Percentiles rank a stretch among this genome's conserved stretches.
Evolutionary conservation across 352 stramenopile species (phyloP).

Genomic region (Phytophthora agathidicida): DNA sequence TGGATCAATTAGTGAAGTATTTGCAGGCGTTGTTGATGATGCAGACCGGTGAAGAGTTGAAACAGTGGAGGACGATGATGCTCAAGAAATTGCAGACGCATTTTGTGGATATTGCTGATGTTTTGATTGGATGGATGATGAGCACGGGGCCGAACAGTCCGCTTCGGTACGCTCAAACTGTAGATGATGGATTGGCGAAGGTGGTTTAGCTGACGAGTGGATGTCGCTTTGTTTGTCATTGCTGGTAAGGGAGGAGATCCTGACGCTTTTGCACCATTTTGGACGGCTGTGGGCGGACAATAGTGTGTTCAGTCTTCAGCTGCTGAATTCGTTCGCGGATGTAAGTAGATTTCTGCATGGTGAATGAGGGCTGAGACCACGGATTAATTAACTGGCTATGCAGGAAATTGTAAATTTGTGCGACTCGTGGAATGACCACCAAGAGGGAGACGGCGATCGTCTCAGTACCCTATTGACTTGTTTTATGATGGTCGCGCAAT

Average conservation of each 20-base stretch:
- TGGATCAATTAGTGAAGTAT: conserved; percentile 44
- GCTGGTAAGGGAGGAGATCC: conserved; percentile 58
- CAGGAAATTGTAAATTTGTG: conserved; percentile 61
- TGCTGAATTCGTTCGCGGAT: conserved; percentile 64
- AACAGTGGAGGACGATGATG: conserved; percentile 36
- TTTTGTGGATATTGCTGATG: conserved; percentile 76
- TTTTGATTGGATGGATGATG: conserved; percentile 75
- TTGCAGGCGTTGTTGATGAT: conserved; percentile 36
- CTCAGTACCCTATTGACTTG: conserved; percentile 51
- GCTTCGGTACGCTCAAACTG: conserved; percentile 45
- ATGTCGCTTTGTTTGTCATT: background rate
- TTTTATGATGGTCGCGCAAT: conserved; percentile 65
- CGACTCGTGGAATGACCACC: conserved; percentile 26
- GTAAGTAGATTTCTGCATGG: conserved; percentile 31
- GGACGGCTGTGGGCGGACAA: conserved; percentile 67
- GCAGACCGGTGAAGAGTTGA: conserved; percentile 5
- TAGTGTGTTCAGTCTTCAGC: conserved; percentile 71
- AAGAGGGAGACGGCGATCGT: conserved; percentile 32
- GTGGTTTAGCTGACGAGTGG: conserved; percentile 1
- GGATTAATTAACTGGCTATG: background rate
- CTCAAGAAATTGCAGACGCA: conserved; percentile 61
- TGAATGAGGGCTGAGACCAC: background rate
- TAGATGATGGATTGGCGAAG: background rate
- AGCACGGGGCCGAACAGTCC: conserved; percentile 35
- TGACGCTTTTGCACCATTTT: conserved; percentile 53